Conservation (phyloP, 768 basidiomycete species). For the Stropharia rugosoannulata region DNA sequence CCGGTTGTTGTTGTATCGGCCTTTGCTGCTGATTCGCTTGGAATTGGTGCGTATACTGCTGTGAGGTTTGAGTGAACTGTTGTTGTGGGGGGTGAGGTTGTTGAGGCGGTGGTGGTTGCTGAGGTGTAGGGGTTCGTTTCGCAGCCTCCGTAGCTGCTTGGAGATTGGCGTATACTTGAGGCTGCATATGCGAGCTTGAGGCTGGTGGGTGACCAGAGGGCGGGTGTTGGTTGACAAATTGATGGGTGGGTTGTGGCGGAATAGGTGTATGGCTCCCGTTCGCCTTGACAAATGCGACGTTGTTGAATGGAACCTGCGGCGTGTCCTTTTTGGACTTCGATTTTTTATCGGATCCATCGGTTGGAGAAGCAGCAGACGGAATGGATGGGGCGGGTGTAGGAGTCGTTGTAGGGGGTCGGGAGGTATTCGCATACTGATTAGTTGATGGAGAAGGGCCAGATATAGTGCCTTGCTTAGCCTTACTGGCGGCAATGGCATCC, state of each 20-base stretch:
- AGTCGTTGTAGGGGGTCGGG: constrained; percentile 25
- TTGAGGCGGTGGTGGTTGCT: constrained; percentile 23
- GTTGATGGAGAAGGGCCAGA: constrained; percentile 29
- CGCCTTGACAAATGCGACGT: constrained; percentile 23
- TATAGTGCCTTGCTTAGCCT: constrained; percentile 23
- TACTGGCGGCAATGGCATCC: constrained; percentile 41
- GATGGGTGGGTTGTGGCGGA: constrained; percentile 29
- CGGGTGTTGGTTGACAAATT: constrained; percentile 34
- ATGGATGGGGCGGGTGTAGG: constrained; percentile 28
- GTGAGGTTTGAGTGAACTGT: constrained; percentile 14
- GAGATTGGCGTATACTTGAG: constrained; percentile 33
- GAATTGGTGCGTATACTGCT: constrained; percentile 11
- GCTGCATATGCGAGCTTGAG: constrained; percentile 32
- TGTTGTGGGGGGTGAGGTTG: constrained; percentile 23
- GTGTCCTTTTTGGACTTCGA: constrained; percentile 22
- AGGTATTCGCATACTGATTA: constrained; percentile 22
- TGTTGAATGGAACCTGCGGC: constrained; percentile 25
- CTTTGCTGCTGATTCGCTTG: constrained; percentile 9
- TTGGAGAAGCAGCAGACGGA: constrained; percentile 30
- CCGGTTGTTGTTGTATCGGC: constrained; percentile 11
- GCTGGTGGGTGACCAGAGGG: constrained; percentile 23
- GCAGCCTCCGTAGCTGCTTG: constrained; percentile 36
- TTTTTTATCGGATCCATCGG: constrained; percentile 29
- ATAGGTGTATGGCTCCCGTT: constrained; percentile 35
- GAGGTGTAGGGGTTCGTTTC: constrained; percentile 35